A percentile compares a stretch with the other conserved stretches of the same genome.
Conservation (phyloP, 306 rosid species). For the Cicer bijugum region DNA sequence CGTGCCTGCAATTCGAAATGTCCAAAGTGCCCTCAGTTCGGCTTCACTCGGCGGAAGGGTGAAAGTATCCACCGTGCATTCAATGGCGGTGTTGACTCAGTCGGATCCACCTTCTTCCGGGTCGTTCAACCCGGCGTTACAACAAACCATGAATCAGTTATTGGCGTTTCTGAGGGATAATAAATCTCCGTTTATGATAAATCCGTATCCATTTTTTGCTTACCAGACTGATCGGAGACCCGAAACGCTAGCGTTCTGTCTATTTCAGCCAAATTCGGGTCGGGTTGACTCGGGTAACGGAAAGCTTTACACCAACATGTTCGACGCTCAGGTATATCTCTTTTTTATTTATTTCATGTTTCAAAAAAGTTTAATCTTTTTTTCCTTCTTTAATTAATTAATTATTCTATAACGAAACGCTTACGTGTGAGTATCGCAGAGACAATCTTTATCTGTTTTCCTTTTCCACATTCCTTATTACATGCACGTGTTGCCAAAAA, state of each 20-base stretch:
- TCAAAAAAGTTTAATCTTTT: not conserved
- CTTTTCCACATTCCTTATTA: not conserved
- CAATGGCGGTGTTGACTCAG: conserved; percentile 72
- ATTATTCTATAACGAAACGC: not conserved
- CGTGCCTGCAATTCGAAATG: conserved; percentile 76
- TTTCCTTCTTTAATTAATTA: not conserved
- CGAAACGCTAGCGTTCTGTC: conserved; percentile 81
- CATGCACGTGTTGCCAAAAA: conserved; percentile 41
- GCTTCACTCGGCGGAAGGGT: conserved; percentile 68
- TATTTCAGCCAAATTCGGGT: conserved; percentile 84
- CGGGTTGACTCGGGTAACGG: conserved; percentile 80
- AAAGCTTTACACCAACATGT: conserved; percentile 84
- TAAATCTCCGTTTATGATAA: conserved; percentile 67
- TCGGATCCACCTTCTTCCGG: conserved; percentile 94
- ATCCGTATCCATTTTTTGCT: conserved; percentile 88
- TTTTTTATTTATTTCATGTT: not conserved
- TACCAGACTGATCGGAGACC: conserved; percentile 81
- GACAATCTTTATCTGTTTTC: conserved; percentile 7
- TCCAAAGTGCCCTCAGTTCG: conserved; percentile 67
- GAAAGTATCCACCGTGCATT: conserved; percentile 79
- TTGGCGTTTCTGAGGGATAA: conserved; percentile 65
- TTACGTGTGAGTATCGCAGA: conserved; percentile 43
- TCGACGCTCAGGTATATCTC: conserved; percentile 82
- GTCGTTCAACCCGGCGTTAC: conserved; percentile 54
- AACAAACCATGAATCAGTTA: conserved; percentile 50